Conservation (phyloP, 1,284 basidiomycete species). For the Rhodotorula sp. region DNA sequence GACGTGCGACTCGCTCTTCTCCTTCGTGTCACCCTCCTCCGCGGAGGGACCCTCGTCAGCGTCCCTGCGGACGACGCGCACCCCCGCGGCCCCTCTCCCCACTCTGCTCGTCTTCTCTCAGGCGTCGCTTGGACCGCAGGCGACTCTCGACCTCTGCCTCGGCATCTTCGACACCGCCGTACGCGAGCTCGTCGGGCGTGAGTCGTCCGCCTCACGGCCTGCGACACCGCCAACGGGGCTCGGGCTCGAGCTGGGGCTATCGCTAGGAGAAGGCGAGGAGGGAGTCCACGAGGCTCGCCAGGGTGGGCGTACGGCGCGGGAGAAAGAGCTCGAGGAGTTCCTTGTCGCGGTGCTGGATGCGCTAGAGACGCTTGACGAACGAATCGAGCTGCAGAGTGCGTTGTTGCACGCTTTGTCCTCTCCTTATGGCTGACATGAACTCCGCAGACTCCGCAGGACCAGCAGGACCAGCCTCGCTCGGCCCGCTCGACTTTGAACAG, state of each 20-base stretch:
- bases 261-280: not conserved
- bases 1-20: not conserved
- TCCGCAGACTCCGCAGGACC: too few relatives aligned
- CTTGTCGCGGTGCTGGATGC: not conserved
- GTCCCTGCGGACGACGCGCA: too few relatives aligned
- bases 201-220: not conserved
- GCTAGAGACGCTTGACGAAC: not conserved
- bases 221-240: not conserved
- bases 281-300: too few relatives aligned
- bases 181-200: slow-evolving; percentile 7
- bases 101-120: not conserved
- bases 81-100: not conserved
- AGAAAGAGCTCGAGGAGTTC: not conserved
- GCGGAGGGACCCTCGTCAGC: not conserved
- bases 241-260: not conserved
- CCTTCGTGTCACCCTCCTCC: not conserved
- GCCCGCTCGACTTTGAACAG: not conserved
- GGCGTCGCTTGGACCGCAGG: not conserved
- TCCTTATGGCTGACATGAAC: not conserved
- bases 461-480: not conserved
- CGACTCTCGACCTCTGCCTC: not conserved
- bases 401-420: not conserved
- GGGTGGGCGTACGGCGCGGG: not conserved
- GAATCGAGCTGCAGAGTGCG: not conserved
- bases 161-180: not conserved